Evolutionary conservation across 768 basidiomycete genomes (phyloP), one percentile per base, ranked within the genome.

Genomic region (Boletus rubescentipes): DNA sequence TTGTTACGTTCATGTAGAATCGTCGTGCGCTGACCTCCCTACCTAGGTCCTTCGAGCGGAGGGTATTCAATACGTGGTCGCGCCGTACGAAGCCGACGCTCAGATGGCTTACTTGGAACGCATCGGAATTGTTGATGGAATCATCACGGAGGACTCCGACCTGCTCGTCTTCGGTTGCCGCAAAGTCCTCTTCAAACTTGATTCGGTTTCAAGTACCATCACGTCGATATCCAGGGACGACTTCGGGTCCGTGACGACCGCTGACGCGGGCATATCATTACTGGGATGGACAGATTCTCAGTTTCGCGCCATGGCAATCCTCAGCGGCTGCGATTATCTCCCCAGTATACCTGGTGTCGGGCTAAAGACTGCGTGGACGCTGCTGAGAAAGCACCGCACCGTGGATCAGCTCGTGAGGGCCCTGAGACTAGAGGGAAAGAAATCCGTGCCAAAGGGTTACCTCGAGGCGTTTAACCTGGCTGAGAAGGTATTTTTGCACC

Each of bases 1-100:
- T 38, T 43, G 6, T 55, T n/a, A n/a, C n/a, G n/a, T n/a, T n/a
- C 16, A 20, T 23, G 30, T 15, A 37, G n/a, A 16, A 18, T 39
- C 34, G 51, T 30, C 51, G 35, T 37, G 18, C 12, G 37, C 47
- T 57, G 52, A 63, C 30, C n/a, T 39, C 32, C 44, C 38, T 35
- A 12, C 52, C 10, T 60, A 98, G 95, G 95, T 91, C 11, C 77
- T 99, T 31, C 81, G 81, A 44, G 90, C 88, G 11, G 95, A 97
- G 65, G 72, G 75, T 16, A 81, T 98, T 9, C 68, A 80, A 18
- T 97, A 96, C 66, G 76, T 98, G 36, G 97, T 98, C 16, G 96
- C 97, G 5, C 97, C 97, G 0, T 99, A 98, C 70, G 97, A 99
- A 77, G 97, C 97, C 1, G 97, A 99, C 65, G 93, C 97, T 1